phyloP scores from a whole-genome alignment of 805 yeast species.

The Candida railenensis region DNA sequence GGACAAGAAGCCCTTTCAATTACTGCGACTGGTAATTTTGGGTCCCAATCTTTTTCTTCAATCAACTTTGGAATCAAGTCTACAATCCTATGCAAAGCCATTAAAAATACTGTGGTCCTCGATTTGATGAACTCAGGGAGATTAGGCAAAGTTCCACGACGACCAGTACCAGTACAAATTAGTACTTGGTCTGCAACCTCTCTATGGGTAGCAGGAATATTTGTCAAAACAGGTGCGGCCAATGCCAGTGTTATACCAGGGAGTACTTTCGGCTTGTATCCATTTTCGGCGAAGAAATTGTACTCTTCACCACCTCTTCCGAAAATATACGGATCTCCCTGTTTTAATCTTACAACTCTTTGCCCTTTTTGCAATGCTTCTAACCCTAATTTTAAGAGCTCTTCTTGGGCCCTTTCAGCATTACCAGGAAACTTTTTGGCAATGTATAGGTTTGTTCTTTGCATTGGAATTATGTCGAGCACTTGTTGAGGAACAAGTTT shows the following conservation, averaged over 20 bases:
- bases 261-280: constrained; percentile 68
- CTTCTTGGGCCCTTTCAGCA: constrained; percentile 91
- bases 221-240: constrained; percentile 79
- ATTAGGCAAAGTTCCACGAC: constrained; percentile 77
- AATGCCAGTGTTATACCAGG: constrained; percentile 91
- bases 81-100: constrained; percentile 80
- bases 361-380: constrained; percentile 62
- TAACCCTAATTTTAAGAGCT: constrained; percentile 72
- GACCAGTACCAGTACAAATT: constrained; percentile 92
- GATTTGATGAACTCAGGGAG: constrained; percentile 70
- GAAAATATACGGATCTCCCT: constrained; percentile 95
- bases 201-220: constrained; percentile 89
- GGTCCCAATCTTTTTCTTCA: constrained; percentile 59
- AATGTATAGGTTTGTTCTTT: constrained; percentile 68
- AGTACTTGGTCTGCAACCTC: constrained; percentile 90
- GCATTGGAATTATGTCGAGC: constrained; percentile 73
- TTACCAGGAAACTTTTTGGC: constrained; percentile 96
- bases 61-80: constrained; percentile 51
- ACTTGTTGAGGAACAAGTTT: constrained; percentile 90
- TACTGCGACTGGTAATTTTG: constrained; percentile 73
- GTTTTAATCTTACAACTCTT: constrained; percentile 85
- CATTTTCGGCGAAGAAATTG: constrained; percentile 63
- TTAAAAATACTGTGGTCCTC: constrained; percentile 82
- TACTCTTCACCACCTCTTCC: constrained; percentile 97
- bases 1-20: constrained; percentile 92